Percentiles rank a stretch among this genome's conserved stretches.
phyloP scores from a whole-genome alignment of 2,329 filamentous ascomycete genomes.

The Xylariaceae sp. region DNA sequence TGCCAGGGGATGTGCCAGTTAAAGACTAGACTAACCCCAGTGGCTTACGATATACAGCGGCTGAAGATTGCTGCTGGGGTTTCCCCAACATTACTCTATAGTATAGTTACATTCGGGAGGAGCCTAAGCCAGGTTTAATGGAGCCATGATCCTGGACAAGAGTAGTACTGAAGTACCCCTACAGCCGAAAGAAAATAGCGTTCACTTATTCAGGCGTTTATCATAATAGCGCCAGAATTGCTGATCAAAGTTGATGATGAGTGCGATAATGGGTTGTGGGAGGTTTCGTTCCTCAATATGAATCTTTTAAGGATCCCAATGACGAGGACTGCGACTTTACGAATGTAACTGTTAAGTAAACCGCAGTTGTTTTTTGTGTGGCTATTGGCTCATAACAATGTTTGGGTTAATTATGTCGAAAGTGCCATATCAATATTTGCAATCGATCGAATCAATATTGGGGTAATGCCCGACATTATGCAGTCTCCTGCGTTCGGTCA shows the following conservation, averaged over 20 bases:
- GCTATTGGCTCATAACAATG: background rate
- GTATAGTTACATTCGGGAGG: background rate
- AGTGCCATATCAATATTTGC: background rate
- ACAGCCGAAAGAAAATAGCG: too few species aligned
- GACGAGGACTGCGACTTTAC: too few species aligned
- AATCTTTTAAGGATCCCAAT: too few species aligned
- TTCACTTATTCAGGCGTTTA: too few species aligned
- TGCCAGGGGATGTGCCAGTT: background rate
- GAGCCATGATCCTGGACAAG: background rate
- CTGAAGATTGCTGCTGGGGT: background rate
- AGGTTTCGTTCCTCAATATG: too few species aligned
- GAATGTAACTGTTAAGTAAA: too few species aligned
- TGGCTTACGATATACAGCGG: background rate
- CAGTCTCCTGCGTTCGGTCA: background rate
- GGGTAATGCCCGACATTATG: background rate
- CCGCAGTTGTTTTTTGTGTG: too few species aligned
- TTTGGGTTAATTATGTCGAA: background rate
- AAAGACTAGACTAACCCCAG: background rate
- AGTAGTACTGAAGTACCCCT: background rate
- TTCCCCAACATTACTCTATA: slow-evolving; percentile 7
- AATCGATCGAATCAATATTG: slow-evolving; percentile 12
- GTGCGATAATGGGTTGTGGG: too few species aligned
- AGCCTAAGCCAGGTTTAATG: background rate
- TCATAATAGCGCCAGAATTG: too few species aligned
- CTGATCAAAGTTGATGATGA: too few species aligned